Percentiles rank a stretch among this genome's conserved stretches.
Conservation (phyloP, 768 basidiomycete genomes). For the Goffeauzyma gilvescens region DNA sequence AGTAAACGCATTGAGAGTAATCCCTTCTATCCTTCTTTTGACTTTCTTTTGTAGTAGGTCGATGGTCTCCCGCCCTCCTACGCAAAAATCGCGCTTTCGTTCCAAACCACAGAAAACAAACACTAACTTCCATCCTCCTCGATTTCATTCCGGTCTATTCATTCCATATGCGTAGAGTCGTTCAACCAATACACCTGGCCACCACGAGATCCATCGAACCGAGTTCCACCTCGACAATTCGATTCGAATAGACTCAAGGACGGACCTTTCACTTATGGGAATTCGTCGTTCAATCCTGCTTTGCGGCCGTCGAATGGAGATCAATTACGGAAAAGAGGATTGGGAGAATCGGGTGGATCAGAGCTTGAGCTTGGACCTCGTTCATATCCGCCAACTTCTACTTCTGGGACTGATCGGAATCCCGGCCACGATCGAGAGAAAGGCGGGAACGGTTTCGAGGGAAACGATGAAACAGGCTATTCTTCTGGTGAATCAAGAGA, state of each 20-base stretch:
- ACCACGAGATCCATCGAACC: conserved; percentile 43
- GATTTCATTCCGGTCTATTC: conserved; percentile 4
- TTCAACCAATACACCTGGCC: conserved; percentile 45
- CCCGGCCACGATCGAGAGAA: not conserved
- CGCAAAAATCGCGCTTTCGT: not conserved
- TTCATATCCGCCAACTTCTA: too few species aligned
- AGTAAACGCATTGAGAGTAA: conserved; percentile 7
- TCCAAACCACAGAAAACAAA: too few species aligned
- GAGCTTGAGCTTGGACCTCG: too few species aligned
- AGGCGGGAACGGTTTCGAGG: too few species aligned
- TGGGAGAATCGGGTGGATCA: not conserved
- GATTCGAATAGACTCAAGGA: conserved; percentile 37
- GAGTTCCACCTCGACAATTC: conserved; percentile 19
- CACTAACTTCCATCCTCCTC: not conserved
- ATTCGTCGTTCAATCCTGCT: conserved; percentile 49
- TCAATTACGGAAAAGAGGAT: not conserved
- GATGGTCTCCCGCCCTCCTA: not conserved
- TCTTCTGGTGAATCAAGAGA: conserved; percentile 15
- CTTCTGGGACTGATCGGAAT: not conserved
- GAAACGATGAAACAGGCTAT: too few species aligned
- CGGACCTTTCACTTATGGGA: conserved; percentile 74
- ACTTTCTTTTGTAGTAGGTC: not conserved
- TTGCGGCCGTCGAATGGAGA: conserved; percentile 40
- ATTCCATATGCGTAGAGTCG: conserved; percentile 24
- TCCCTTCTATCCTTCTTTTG: conserved; percentile 8